Conservation (phyloP, 164 flowering plant species). For the Magnolia officinalis region DNA sequence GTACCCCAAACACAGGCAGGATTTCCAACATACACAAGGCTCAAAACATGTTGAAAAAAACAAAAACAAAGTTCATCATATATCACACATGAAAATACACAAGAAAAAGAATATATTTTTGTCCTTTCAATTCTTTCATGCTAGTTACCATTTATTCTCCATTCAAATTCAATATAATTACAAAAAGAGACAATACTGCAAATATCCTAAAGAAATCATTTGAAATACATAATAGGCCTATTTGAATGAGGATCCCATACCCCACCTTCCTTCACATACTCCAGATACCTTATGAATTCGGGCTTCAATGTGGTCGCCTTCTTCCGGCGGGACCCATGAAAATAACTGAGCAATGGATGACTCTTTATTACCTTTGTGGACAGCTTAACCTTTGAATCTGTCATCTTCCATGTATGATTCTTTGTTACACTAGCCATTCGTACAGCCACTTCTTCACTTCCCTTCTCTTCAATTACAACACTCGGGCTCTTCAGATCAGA, state of each 20-base stretch:
- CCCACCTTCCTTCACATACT: conserved; percentile 51
- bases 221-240: conserved; percentile 31
- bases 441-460: background rate
- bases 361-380: conserved; percentile 22
- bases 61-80: too few relatives aligned
- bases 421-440: background rate
- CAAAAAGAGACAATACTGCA: background rate
- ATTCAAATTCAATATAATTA: too few relatives aligned
- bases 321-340: conserved; percentile 22
- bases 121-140: too few relatives aligned
- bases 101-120: too few relatives aligned
- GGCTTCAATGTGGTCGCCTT: conserved; percentile 37
- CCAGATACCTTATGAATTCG: conserved; percentile 48
- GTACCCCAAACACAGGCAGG: too few relatives aligned
- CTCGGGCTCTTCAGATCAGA: background rate
- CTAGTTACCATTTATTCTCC: too few relatives aligned
- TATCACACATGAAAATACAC: too few relatives aligned
- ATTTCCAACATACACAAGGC: too few relatives aligned
- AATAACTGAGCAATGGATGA: conserved; percentile 40
- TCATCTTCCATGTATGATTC: background rate
- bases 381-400: background rate
- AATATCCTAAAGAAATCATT: background rate
- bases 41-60: too few relatives aligned
- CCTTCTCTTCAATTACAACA: background rate
- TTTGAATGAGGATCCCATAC: conserved; percentile 32